phyloP scores from a whole-genome alignment of 2,329 filamentous ascomycete species.

The Apiospora pterosperma region DNA sequence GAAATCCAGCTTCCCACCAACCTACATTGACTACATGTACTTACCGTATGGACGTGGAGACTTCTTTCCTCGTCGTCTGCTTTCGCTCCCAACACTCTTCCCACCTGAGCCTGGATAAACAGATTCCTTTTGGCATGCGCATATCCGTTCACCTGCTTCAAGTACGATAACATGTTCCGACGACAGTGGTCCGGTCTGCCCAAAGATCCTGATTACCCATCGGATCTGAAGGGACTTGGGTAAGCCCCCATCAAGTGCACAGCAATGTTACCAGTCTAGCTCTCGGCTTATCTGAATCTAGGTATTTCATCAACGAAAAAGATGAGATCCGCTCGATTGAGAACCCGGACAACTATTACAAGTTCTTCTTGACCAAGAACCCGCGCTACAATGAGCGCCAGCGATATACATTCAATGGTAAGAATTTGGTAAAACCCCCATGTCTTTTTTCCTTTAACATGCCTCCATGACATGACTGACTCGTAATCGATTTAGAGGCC shows the following conservation, averaged over 20 bases:
- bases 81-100: background rate
- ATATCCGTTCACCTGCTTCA: background rate
- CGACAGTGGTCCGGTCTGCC: constrained; percentile 67
- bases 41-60: background rate
- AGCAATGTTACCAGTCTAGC: background rate
- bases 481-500: constrained; percentile 46
- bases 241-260: constrained; percentile 33
- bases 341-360: constrained; percentile 67
- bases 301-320: constrained; percentile 74
- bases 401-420: constrained; percentile 71
- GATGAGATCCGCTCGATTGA: constrained; percentile 72
- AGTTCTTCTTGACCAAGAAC: constrained; percentile 71
- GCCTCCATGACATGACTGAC: background rate
- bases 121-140: background rate
- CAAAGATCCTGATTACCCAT: constrained; percentile 63
- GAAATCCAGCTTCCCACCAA: background rate
- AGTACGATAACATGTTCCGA: constrained; percentile 65
- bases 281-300: constrained; percentile 27
- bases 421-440: constrained; percentile 16
- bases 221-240: constrained; percentile 69
- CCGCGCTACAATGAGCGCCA: constrained; percentile 75
- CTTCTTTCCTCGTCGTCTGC: background rate
- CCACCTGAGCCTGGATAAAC: background rate
- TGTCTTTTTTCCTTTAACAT: background rate
- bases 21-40: background rate